These are phyloP conservation scores for Phytophthora europaea DNA, from an alignment of 352 stramenopile genomes.

Conservation along the genomic window DNA sequence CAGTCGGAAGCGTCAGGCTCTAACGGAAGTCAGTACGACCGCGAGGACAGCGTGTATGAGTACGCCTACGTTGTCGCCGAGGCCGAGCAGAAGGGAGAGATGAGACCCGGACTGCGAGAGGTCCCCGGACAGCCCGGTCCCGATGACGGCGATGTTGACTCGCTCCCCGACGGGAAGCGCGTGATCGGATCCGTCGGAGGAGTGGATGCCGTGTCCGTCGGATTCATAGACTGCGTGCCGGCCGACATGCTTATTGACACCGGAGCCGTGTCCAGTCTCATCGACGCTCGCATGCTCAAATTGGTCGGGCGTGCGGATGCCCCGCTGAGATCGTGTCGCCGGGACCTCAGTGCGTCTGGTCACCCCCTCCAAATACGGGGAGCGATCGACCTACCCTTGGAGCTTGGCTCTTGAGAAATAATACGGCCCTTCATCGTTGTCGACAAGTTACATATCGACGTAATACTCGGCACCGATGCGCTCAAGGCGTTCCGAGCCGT, in stretches of 20 bases:
- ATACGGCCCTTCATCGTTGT: too few species aligned
- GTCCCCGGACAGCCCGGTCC: background rate
- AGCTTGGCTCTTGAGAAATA: background rate
- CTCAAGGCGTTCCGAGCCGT: too few species aligned
- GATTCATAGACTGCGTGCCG: background rate
- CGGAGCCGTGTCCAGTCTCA: conserved; percentile 5
- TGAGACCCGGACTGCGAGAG: background rate
- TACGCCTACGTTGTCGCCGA: background rate
- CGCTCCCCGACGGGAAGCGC: background rate
- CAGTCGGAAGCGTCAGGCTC: background rate
- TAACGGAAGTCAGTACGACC: too few species aligned
- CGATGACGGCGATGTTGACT: background rate
- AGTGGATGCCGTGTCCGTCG: background rate
- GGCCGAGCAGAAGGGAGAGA: background rate
- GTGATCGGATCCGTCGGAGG: background rate
- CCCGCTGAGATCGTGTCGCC: background rate
- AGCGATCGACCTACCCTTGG: conserved; percentile 3
- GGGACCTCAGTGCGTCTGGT: background rate
- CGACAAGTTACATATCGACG: too few species aligned
- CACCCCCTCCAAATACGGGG: background rate
- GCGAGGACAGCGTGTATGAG: background rate
- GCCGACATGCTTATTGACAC: conserved; percentile 3
- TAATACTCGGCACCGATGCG: too few species aligned
- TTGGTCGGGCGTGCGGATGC: background rate
- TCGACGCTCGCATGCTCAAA: background rate